Base-by-base conservation (phyloP, 176 grass and related monocot genomes). In the Cocos nucifera region DNA sequence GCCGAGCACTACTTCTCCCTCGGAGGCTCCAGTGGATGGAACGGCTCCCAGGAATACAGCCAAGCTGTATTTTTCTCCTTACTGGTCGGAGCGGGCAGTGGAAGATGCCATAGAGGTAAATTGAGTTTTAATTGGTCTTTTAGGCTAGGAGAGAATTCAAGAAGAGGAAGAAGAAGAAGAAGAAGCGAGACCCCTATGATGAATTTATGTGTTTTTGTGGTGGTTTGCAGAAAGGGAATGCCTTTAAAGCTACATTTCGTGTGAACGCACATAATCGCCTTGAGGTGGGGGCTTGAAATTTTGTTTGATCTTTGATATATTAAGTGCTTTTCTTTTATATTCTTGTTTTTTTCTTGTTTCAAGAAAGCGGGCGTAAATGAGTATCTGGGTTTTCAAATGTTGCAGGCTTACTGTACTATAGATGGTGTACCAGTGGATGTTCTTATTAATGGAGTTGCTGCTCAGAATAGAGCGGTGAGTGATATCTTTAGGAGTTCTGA, bases 381-480 rank as follows among this genome's bases (percentile, higher is more conserved):
- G 0, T 44, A 14, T 14, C 10, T 5, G 3, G 53, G 80, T 73
- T 73, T 57, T 64, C 21, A 3, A 15, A 17, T 77, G 24, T 68
- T 91, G 59, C 65, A 97, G 93, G 93, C 93, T 1, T 98, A 98
- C 73, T 92, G 93, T 74, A 98, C 87, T 4, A 78, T 98, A 63
- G 70, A 88, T 32, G 87, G 87, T n/a, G 54, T 98, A 6, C 76
- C 69, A 0, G 62, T 88, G 51, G 93, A 98, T 64, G 17, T 98
- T 92, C 80, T 98, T 59, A 81, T 98, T 55, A 86, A 76, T 15
- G 93, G 87, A 52, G 18, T 66, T 58, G 25, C 75, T 44, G 84
- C 87, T 0, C 93, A 98, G 62, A 98, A 98, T 80, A 73, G 93
- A 85, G 93, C 93, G 73, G 93, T 98, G 83, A 19, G 62, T 66